Conservation (phyloP, 1,284 basidiomycete species). For the Coniophora puteana region DNA sequence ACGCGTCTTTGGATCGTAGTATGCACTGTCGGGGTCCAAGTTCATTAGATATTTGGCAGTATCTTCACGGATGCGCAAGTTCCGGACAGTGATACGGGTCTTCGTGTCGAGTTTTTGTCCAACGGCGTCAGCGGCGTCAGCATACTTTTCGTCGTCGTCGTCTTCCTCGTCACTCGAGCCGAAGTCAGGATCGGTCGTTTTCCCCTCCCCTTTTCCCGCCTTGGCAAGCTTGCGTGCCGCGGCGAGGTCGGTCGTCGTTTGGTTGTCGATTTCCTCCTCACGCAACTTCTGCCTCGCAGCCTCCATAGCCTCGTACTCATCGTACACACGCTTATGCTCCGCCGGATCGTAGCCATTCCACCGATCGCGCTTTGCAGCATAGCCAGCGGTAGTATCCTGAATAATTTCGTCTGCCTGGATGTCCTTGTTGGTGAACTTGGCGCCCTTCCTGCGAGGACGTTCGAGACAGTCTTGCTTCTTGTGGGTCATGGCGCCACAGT, state of each 20-base stretch:
- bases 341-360: constrained; percentile 98
- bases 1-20: constrained; percentile 99
- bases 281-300: constrained; percentile 84
- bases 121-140: constrained; percentile 94
- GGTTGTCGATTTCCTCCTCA: constrained; percentile 97
- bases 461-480: constrained; percentile 92
- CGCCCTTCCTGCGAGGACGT: constrained; percentile 93
- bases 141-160: constrained; percentile 94
- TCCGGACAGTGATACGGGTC: constrained; percentile 96
- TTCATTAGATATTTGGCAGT: constrained; percentile 99
- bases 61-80: constrained; percentile 98
- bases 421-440: constrained; percentile 88
- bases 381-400: constrained; percentile 78
- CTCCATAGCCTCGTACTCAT: constrained; percentile 94
- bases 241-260: constrained; percentile 85
- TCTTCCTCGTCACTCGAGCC: constrained; percentile 95
- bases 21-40: constrained; percentile 91
- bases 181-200: constrained; percentile 85
- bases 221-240: constrained; percentile 83
- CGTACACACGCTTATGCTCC: constrained; percentile 83
- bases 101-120: constrained; percentile 98
- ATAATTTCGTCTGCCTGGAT: constrained; percentile 91
- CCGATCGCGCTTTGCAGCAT: constrained; percentile 93
- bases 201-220: constrained; percentile 65
- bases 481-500: constrained; percentile 97